Base-by-base conservation (phyloP, 2,329 filamentous ascomycete species). In the Fusarium metavorans region DNA sequence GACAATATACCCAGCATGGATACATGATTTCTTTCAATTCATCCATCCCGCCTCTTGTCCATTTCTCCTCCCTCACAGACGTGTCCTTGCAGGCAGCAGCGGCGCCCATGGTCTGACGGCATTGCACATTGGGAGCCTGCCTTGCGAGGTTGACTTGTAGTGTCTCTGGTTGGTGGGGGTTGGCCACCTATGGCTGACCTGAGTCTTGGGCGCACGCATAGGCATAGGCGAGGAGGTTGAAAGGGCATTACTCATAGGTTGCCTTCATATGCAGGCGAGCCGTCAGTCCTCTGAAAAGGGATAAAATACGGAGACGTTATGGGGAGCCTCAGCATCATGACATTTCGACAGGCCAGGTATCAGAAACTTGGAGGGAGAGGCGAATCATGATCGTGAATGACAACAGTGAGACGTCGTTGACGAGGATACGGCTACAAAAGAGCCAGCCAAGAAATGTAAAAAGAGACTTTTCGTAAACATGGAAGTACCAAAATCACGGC, bases 61-160 rank as follows among this genome's bases (percentile, higher is more conserved):
- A 63, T 60, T 74, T 59, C 20, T 30, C 64, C 58, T 64, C 14
- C 43, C 43, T 25, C 23, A 48, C 23, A 68, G 56, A 16, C 50
- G 50, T 61, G 56, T 43, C 61, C 37, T 32, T 56, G 34, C 32
- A 64, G 48, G 35, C 25, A 64, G 35, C 34, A 57, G 61, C 35
- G 9, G 32, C 34, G 34, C 32, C 54, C 30, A n/a, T 45, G 16
- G 32, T 41, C 37, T 56, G 61, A 34, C 39, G 18, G 48, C 32
- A 14, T n/a, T 64, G 34, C 57, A 64, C 37, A 35, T 61, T 67
- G 63, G 18, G 27, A 30, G 48, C 61, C 54, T 63, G 20, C 32
- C 37, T 52, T 16, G 48, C 41, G 61, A 64, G 48, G 61, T 52
- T 56, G 35, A 64, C 34, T 25, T 39, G 13, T 13, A 41, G 16